Base-by-base conservation (phyloP, 176 grass and related monocot genomes). In the Rhynchospora pubera region DNA sequence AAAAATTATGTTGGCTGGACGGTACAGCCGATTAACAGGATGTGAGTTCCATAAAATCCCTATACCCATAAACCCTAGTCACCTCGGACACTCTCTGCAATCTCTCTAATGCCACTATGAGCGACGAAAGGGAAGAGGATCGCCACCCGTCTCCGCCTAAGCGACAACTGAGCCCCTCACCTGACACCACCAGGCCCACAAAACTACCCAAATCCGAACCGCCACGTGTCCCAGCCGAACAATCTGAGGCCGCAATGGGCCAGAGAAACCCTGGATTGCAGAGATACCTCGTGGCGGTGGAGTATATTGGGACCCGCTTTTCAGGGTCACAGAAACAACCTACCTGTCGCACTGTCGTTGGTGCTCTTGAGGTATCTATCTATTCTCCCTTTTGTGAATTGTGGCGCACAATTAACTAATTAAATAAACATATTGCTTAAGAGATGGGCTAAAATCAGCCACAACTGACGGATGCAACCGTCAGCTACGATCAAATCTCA, bases 291-390 rank as follows among this genome's bases (percentile, higher is more conserved):
- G 75, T 98, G 19, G 86, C 92, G 1, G 87, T 98, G 66, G 96
- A 98, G 89, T 98, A 95, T 84, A 57, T 88, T 6, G 96, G 92
- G 51, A 93, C 92, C 73, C 89, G 87, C 53, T 97, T 98, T 89
- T 93, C 82, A 11, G 91, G 96, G 23, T 98, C 92, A 34, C 96
- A 95, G 87, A 87, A 87, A 87, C 92, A 95, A 77, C 90, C 89
- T 52, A 82, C 92, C 77, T 90, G 84, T 45, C 88, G 96, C n/a
- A 98, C 96, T 10, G 96, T 93, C 51, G 87, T 91, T 30, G 96
- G 96, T 16, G 90, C 87, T 82, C 92, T 98, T 39, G 89, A 95
- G 96, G 92, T 97, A 75, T 85, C 69, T 22, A n/a, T 28, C 26
- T 28, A 28, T 1, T 28, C 26, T 28, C 26, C 13, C 18, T 70